phyloP scores from a whole-genome alignment of 1,284 basidiomycete genomes.

The Coniferiporia sulphurascens region DNA sequence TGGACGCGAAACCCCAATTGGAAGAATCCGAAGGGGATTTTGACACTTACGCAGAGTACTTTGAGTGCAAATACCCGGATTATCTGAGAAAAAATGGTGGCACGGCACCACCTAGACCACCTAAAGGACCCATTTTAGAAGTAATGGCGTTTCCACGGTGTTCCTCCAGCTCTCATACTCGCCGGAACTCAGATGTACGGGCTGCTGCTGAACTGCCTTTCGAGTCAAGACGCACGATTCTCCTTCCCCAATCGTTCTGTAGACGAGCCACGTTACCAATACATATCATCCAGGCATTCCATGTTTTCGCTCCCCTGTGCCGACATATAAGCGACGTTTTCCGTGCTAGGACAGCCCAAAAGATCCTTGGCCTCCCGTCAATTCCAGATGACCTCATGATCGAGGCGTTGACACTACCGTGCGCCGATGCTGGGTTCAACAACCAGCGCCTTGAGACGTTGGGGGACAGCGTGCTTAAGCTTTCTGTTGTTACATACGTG shows the following conservation, averaged over 20 bases:
- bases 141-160: not conserved
- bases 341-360: constrained; percentile 47
- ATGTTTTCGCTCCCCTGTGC: constrained; percentile 59
- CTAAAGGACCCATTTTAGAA: constrained; percentile 13
- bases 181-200: not conserved
- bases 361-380: constrained; percentile 52
- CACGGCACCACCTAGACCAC: not conserved
- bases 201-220: not conserved
- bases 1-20: constrained; percentile 36
- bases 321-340: constrained; percentile 60
- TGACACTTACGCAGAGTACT: constrained; percentile 58
- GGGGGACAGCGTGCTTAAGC: constrained; percentile 77
- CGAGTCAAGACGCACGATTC: constrained; percentile 14
- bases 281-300: constrained; percentile 44
- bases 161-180: not conserved
- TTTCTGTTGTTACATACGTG: constrained; percentile 69
- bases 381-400: constrained; percentile 54
- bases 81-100: not conserved
- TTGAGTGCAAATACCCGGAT: constrained; percentile 21
- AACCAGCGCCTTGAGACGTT: constrained; percentile 83
- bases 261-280: constrained; percentile 44
- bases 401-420: constrained; percentile 71
- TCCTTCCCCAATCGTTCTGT: constrained; percentile 53
- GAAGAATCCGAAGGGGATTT: constrained; percentile 30
- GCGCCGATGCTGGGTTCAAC: constrained; percentile 54